phyloP scores from a whole-genome alignment of 495 filamentous ascomycete genomes.

The Penicillium goetzii region DNA sequence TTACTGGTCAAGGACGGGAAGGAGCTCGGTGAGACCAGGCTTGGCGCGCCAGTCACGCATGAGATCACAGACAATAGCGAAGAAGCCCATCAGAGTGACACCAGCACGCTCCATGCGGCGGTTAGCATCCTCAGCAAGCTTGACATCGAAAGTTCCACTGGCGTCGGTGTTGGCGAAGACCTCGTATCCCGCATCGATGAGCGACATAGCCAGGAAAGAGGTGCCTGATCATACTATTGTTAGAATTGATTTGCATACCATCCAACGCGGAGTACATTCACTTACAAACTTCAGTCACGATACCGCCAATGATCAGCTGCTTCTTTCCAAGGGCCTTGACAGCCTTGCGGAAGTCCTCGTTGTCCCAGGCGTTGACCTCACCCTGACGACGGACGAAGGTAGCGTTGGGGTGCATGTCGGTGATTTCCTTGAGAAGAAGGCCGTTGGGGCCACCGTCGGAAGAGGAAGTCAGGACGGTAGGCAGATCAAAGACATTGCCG shows the following conservation, averaged over 20 bases:
- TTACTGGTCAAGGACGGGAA: constrained; percentile 68
- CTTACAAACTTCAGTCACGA: constrained; percentile 76
- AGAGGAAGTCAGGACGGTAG: constrained; percentile 71
- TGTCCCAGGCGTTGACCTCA: constrained; percentile 84
- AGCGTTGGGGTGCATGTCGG: constrained; percentile 67
- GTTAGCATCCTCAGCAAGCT: constrained; percentile 65
- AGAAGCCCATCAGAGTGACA: constrained; percentile 66
- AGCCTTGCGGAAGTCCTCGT: constrained; percentile 68
- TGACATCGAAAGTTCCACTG: constrained; percentile 61
- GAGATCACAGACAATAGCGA: constrained; percentile 70
- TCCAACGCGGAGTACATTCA: constrained; percentile 4
- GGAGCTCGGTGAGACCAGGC: constrained; percentile 64
- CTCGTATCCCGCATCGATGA: constrained; percentile 71
- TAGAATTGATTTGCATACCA: not conserved
- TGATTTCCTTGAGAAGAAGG: constrained; percentile 69
- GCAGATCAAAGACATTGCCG: constrained; percentile 67
- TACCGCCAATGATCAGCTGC: constrained; percentile 74
- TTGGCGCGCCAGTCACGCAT: constrained; percentile 79
- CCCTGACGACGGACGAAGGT: constrained; percentile 70
- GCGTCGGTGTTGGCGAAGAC: constrained; percentile 79
- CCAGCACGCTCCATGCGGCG: constrained; percentile 67
- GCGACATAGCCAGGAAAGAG: constrained; percentile 71
- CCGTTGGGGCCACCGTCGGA: constrained; percentile 68
- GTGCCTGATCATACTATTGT: constrained; percentile 47
- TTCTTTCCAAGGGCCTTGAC: constrained; percentile 66